phyloP scores from a whole-genome alignment of 768 basidiomycete species.

The Pulveroboletus ravenelii region DNA sequence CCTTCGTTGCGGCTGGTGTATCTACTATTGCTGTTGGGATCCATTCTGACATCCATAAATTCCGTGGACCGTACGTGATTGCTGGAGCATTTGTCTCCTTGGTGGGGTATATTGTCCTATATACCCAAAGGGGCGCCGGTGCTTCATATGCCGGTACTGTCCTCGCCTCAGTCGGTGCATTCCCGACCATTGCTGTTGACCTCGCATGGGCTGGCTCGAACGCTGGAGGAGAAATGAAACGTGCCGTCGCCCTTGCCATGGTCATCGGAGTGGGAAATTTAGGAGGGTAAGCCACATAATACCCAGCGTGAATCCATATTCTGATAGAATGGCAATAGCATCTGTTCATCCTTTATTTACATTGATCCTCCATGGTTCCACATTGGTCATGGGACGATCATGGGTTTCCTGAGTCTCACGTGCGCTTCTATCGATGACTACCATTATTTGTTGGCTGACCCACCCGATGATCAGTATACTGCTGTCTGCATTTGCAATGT shows the following conservation, averaged over 20 bases:
- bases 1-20: conserved; percentile 44
- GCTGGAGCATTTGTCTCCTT: conserved; percentile 39
- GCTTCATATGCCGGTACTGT: conserved; percentile 43
- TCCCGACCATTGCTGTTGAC: conserved; percentile 42
- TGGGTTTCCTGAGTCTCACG: conserved; percentile 33
- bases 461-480: conserved; percentile 33
- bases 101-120: conserved; percentile 49
- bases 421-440: conserved; percentile 15
- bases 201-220: conserved; percentile 55
- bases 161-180: conserved; percentile 50
- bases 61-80: conserved; percentile 49
- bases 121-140: conserved; percentile 25
- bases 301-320: background rate
- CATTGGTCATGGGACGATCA: conserved; percentile 35
- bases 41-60: conserved; percentile 38
- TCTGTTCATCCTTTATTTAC: conserved; percentile 42
- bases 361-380: conserved; percentile 34
- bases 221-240: conserved; percentile 51
- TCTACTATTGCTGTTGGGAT: conserved; percentile 40
- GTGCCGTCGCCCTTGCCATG: conserved; percentile 49
- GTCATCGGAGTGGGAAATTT: conserved; percentile 53
- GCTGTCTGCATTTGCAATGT: conserved; percentile 41
- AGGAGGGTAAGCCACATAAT: conserved; percentile 39
- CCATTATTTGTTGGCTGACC: conserved; percentile 24
- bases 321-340: conserved; percentile 21